Evolutionary conservation across 306 rosid genomes (phyloP).

Genomic region (Sicyos edulis): DNA sequence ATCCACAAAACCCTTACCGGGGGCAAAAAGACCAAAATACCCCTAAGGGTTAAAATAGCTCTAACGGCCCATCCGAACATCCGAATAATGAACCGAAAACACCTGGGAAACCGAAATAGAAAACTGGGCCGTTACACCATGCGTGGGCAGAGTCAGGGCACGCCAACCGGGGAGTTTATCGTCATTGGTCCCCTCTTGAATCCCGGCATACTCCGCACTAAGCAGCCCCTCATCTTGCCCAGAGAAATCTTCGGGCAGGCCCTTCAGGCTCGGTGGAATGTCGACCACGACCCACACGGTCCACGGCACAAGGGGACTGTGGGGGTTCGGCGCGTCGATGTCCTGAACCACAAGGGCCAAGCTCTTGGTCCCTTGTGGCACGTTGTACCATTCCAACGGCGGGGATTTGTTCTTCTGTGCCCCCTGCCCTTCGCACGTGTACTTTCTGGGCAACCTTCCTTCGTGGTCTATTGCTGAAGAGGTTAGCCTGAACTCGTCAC

Average conservation of each 20-base stretch:
- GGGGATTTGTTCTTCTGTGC: constrained; percentile 71
- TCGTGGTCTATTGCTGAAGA: constrained; percentile 46
- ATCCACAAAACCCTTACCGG: too few relatives aligned
- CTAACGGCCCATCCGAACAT: too few relatives aligned
- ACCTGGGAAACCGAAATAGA: too few relatives aligned
- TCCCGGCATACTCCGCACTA: constrained; percentile 35
- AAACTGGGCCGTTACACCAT: too few relatives aligned
- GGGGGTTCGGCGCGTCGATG: constrained; percentile 63
- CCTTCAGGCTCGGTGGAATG: constrained; percentile 46
- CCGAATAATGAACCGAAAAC: too few relatives aligned
- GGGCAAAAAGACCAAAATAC: too few relatives aligned
- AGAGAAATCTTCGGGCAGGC: constrained; percentile 70
- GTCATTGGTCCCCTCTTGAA: constrained; percentile 62
- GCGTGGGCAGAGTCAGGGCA: constrained; percentile 61
- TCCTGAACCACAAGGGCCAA: constrained; percentile 68
- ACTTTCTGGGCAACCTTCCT: constrained; percentile 56
- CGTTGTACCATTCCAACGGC: constrained; percentile 79
- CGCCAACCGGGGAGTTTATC: constrained; percentile 72
- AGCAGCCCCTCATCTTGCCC: constrained; percentile 48
- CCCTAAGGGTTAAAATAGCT: too few relatives aligned
- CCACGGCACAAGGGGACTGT: constrained; percentile 58
- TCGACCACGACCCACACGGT: constrained; percentile 69
- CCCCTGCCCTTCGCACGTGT: constrained; percentile 71
- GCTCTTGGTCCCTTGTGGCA: constrained; percentile 55
- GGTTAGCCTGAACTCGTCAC: constrained; percentile 53